These are phyloP conservation scores for Eremomyces bilateralis DNA, from an alignment of 495 filamentous ascomycete species.

Conservation along the genomic window DNA sequence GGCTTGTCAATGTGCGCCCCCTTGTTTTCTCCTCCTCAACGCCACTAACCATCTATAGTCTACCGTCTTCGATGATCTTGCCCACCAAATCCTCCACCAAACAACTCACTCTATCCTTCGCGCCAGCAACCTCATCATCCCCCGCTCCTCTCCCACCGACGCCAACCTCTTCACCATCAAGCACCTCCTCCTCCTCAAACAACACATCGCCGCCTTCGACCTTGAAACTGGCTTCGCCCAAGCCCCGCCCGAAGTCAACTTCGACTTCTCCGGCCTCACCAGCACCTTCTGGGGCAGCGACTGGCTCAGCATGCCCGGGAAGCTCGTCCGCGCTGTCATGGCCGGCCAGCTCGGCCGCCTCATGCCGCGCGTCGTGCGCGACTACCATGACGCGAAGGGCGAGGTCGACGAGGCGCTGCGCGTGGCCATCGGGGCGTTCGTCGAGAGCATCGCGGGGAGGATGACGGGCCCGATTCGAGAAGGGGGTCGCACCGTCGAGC, in stretches of 20 bases:
- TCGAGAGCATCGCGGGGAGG: conserved; percentile 30
- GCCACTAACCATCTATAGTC: conserved; percentile 25
- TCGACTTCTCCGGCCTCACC: conserved; percentile 63
- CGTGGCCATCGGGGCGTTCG: conserved; percentile 62
- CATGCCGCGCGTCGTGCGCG: conserved; percentile 14
- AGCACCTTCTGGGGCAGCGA: conserved; percentile 40
- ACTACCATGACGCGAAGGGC: conserved; percentile 32
- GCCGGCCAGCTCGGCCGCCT: conserved; percentile 8
- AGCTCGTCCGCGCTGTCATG: conserved; percentile 27
- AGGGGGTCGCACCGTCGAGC: no score
- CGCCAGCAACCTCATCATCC: conserved; percentile 27
- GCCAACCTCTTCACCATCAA: conserved; percentile 75
- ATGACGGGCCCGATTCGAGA: conserved; percentile 35
- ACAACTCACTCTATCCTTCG: conserved; percentile 43
- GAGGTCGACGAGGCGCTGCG: conserved; percentile 62
- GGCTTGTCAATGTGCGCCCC: conserved; percentile 48
- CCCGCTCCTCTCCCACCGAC: conserved; percentile 27
- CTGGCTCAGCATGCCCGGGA: no score
- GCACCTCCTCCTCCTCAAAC: conserved; percentile 76
- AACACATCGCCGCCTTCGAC: conserved; percentile 79
- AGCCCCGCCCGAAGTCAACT: conserved; percentile 39
- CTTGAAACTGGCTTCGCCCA: conserved; percentile 69
- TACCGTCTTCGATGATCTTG: conserved; percentile 55
- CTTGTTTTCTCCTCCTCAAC: conserved; percentile 1
- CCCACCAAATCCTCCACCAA: conserved; percentile 56